A percentile compares a stretch with the other conserved stretches of the same genome.
These are phyloP conservation scores for Vitis amurensis DNA, from an alignment of 164 flowering plant species.

Conservation along the genomic window DNA sequence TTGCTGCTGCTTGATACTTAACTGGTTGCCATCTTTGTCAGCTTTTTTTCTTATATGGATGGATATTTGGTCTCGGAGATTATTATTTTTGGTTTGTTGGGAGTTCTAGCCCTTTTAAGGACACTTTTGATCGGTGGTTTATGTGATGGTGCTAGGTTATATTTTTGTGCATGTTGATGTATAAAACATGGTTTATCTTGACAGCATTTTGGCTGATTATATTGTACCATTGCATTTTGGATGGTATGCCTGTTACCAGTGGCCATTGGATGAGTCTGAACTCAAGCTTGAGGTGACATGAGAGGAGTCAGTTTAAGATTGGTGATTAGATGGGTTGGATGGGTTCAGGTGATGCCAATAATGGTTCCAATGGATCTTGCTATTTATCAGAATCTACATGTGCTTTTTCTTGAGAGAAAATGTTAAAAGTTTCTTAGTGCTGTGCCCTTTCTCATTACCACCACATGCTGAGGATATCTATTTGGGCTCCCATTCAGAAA, in stretches of 20 bases:
- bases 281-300: neutral
- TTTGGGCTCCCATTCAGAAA: too few species aligned
- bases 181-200: neutral
- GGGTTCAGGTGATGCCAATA: too few species aligned
- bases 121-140: neutral
- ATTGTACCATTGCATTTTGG: neutral
- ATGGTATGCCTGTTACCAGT: neutral
- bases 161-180: neutral
- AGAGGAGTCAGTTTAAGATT: neutral
- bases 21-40: neutral
- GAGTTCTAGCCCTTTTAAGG: too few species aligned
- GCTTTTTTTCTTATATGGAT: neutral
- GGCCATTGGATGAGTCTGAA: neutral
- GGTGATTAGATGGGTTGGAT: too few species aligned
- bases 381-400: too few species aligned
- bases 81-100: neutral
- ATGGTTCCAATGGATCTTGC: too few species aligned
- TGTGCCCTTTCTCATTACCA: too few species aligned
- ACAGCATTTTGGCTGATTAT: neutral
- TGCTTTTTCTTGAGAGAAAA: too few species aligned
- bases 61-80: too few species aligned
- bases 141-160: neutral
- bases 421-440: too few species aligned
- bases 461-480: too few species aligned
- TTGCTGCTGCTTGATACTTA: conserved; percentile 30